Evolutionary conservation across 441 rosid genomes (phyloP).

Genomic region (Capsella rubella): DNA sequence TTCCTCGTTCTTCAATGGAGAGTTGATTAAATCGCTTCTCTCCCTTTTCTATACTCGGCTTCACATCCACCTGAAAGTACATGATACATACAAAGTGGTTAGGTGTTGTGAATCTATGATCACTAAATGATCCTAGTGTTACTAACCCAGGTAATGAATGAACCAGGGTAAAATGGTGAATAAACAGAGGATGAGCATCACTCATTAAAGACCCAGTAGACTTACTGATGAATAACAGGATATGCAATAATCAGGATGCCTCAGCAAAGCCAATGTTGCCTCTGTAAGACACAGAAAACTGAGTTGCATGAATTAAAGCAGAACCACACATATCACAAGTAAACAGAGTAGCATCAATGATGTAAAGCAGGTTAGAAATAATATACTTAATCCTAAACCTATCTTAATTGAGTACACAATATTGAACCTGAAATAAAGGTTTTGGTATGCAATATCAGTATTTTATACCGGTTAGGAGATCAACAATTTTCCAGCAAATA

Average conservation of each 20-base stretch:
- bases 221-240: conserved; percentile 93
- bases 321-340: neutral
- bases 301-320: neutral
- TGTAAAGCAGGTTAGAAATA: neutral
- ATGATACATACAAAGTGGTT: conserved; percentile 10
- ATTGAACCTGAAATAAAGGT: neutral
- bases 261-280: conserved; percentile 82
- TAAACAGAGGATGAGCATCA: neutral
- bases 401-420: conserved; percentile 4
- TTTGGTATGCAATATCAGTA: neutral
- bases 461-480: neutral
- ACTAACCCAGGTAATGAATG: conserved; percentile 16
- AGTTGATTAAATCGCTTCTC: conserved; percentile 91
- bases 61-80: conserved; percentile 70
- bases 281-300: conserved; percentile 58
- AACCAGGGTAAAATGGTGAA: conserved; percentile 12
- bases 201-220: conserved; percentile 21
- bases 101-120: conserved; percentile 22
- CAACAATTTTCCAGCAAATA: conserved; percentile 7
- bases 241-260: conserved; percentile 95
- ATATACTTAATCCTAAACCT: neutral
- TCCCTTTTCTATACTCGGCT: conserved; percentile 74
- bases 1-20: conserved; percentile 93
- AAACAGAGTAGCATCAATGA: conserved; percentile 1
- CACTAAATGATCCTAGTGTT: conserved; percentile 9